phyloP scores from a whole-genome alignment of 371 early-diverging fungal genomes.

The Rhizomucor miehei region DNA sequence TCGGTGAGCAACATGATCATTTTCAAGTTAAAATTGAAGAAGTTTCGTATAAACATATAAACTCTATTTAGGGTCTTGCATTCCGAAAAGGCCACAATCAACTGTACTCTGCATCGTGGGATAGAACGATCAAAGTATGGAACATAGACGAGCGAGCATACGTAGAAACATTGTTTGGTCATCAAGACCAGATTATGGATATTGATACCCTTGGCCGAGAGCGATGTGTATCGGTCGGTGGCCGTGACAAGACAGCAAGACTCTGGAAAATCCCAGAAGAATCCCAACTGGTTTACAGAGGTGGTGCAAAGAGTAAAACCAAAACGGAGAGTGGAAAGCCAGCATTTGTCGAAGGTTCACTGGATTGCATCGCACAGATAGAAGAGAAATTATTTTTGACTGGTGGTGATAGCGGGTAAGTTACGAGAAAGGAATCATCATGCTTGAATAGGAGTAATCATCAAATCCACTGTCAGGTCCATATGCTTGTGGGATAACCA shows the following conservation, averaged over 20 bases:
- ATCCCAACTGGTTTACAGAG: conserved; percentile 90
- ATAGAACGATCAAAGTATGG: conserved; percentile 96
- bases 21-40: not conserved
- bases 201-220: conserved; percentile 83
- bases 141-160: conserved; percentile 88
- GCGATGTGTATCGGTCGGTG: conserved; percentile 90
- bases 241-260: conserved; percentile 88
- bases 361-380: conserved; percentile 87
- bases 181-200: conserved; percentile 84
- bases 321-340: conserved; percentile 19
- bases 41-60: conserved; percentile 1
- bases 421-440: not conserved
- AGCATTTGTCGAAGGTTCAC: conserved; percentile 63
- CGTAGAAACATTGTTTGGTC: conserved; percentile 97
- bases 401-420: conserved; percentile 85
- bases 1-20: conserved; percentile 42
- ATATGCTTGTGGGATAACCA: conserved; percentile 89
- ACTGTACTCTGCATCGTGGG: conserved; percentile 87
- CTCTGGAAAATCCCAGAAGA: conserved; percentile 96
- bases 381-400: conserved; percentile 89
- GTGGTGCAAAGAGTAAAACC: conserved; percentile 63
- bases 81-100: conserved; percentile 85
- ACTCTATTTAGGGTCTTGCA: conserved; percentile 59
- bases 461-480: conserved; percentile 10
- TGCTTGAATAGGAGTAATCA: not conserved